Evolutionary conservation across 129 eudicot genomes (phyloP), one percentile per base, ranked within the genome.

Genomic region (Pseudognaphalium luteoalbum): DNA sequence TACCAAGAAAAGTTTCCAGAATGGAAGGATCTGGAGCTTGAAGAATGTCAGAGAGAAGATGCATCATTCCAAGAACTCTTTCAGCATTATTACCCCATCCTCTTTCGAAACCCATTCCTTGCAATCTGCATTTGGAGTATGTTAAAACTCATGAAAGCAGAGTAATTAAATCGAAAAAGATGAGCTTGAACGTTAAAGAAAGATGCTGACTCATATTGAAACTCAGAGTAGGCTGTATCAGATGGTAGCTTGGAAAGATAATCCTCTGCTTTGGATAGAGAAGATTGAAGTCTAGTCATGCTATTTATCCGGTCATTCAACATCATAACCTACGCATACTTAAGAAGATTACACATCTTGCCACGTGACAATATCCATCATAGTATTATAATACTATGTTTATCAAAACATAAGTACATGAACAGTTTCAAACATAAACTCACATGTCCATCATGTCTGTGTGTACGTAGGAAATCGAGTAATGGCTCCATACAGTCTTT

Each of bases 21-120:
- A 83, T 85, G 33, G 99, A 84, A 52, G 99, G 94, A 85, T 95
- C 97, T 9, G 99, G 99, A 76, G 99, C 99, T 80, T 95, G 99
- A 76, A 95, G 97, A 74, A 91, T 91, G 68, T 95, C 99, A 9
- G 92, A 87, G 14, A 95, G 96, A 50, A 89, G 92, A 80, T 82
- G 96, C 94, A 95, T 91, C 96, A 89, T 91, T 32, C 78, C 92
- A 68, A 89, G 75, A 69, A 85, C 84, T 39, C 89, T 77, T 72
- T 78, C 92, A 68, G 97, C 95, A 58, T 89, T 91, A 72, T 95
- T 89, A 67, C 99, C 99, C 97, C 99, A 95, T 60, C 99, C 99
- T 78, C 89, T 88, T 80, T 95, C 99, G 60, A 91, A 95, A n/a
- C 99, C 99, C 92, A 91, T 75, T 41, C 88, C 99, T 86, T 95